Percentiles rank a stretch among this genome's conserved stretches.
Evolutionary conservation across 176 grass and related monocot species (phyloP).

Genomic region (Saccharum spontaneum): DNA sequence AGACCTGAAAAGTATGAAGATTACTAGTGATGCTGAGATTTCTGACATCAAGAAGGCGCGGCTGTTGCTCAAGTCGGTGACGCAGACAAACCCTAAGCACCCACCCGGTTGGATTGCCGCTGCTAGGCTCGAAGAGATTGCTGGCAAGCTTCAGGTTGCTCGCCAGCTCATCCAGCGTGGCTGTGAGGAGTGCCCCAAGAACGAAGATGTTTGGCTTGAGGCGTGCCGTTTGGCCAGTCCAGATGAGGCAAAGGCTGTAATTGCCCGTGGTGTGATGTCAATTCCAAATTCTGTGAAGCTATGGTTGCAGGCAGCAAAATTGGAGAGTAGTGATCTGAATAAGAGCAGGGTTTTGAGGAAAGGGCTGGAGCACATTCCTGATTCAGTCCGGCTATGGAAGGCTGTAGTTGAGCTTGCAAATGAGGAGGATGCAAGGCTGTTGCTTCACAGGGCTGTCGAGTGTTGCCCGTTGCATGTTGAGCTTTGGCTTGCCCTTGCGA

Average conservation of each 20-base stretch:
- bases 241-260: constrained; percentile 85
- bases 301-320: constrained; percentile 85
- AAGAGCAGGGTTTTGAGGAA: constrained; percentile 82
- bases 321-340: constrained; percentile 67
- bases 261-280: constrained; percentile 78
- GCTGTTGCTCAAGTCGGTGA: constrained; percentile 83
- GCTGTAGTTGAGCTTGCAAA: constrained; percentile 74
- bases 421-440: constrained; percentile 7
- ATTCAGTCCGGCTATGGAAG: constrained; percentile 91
- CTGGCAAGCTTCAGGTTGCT: constrained; percentile 79
- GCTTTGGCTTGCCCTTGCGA: constrained; percentile 90
- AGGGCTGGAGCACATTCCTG: constrained; percentile 84
- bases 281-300: constrained; percentile 93
- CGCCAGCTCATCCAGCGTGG: constrained; percentile 83
- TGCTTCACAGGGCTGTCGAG: neutral
- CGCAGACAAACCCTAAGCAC: constrained; percentile 90
- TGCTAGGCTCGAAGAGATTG: constrained; percentile 87
- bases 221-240: constrained; percentile 85
- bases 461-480: constrained; percentile 89
- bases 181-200: constrained; percentile 94
- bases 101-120: constrained; percentile 96
- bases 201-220: constrained; percentile 94
- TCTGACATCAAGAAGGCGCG: constrained; percentile 94
- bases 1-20: constrained; percentile 93
- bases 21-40: constrained; percentile 94